A percentile compares a stretch with the other conserved stretches of the same genome.
phyloP scores from a whole-genome alignment of 2,329 filamentous ascomycete species.

The Cryphonectria radicalis region DNA sequence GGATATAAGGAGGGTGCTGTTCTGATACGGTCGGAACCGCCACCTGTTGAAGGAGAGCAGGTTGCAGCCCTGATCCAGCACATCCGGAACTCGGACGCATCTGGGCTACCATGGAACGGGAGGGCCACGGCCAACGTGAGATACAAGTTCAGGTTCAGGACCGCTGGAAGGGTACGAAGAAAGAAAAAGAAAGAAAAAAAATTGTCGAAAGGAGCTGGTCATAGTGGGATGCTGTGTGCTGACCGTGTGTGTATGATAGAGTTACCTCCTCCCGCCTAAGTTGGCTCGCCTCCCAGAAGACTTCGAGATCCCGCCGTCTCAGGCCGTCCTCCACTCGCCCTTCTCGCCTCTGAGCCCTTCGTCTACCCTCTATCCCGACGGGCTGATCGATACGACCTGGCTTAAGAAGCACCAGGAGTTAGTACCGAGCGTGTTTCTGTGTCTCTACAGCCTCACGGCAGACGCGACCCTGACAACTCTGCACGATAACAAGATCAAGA shows the following conservation, averaged over 20 bases:
- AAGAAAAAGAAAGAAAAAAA: slow-evolving; percentile 44
- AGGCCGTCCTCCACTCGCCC: slow-evolving; percentile 78
- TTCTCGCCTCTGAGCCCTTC: slow-evolving; percentile 86
- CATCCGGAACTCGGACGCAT: slow-evolving; percentile 68
- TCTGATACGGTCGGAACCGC: slow-evolving; percentile 71
- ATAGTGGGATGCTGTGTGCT: slow-evolving; percentile 32
- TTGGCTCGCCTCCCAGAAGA: slow-evolving; percentile 58
- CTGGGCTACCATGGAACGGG: slow-evolving; percentile 68
- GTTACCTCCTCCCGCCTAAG: slow-evolving; percentile 60
- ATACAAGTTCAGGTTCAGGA: slow-evolving; percentile 70
- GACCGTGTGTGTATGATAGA: slow-evolving; percentile 44
- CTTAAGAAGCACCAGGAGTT: slow-evolving; percentile 85
- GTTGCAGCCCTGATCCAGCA: slow-evolving; percentile 68
- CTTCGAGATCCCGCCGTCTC: slow-evolving; percentile 51
- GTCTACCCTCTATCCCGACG: slow-evolving; percentile 87
- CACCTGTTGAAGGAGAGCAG: slow-evolving; percentile 66
- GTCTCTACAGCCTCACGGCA: slow-evolving; percentile 77
- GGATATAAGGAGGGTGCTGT: slow-evolving; percentile 62
- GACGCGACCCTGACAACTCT: slow-evolving; percentile 75
- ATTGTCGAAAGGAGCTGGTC: slow-evolving; percentile 5
- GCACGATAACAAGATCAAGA: slow-evolving; percentile 86
- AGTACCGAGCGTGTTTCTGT: slow-evolving; percentile 78
- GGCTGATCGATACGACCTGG: slow-evolving; percentile 81
- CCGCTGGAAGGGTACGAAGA: slow-evolving; percentile 77
- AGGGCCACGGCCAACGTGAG: slow-evolving; percentile 53